Evolutionary conservation across 495 filamentous ascomycete species (phyloP).

Genomic region (Choiromyces venosus): DNA sequence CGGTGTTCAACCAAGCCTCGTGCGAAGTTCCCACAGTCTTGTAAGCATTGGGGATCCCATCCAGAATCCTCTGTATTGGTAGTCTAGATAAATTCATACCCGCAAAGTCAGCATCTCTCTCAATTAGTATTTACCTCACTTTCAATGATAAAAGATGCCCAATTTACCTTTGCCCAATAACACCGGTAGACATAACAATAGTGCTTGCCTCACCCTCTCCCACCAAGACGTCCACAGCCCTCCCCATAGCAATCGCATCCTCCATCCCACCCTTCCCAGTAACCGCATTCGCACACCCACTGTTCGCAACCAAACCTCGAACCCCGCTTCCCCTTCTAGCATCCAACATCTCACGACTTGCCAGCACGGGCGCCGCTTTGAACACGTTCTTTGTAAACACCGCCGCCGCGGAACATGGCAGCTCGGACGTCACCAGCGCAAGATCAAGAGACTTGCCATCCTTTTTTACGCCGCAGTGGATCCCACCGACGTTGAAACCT

Average conservation of each 20-base stretch:
- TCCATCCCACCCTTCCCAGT: constrained; percentile 87
- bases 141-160: constrained; percentile 3
- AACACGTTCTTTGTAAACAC: constrained; percentile 99
- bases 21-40: constrained; percentile 64
- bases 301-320: constrained; percentile 82
- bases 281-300: constrained; percentile 94
- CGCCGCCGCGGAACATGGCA: constrained; percentile 83
- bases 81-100: constrained; percentile 50
- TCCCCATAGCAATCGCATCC: constrained; percentile 79
- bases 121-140: background rate
- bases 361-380: constrained; percentile 88
- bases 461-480: constrained; percentile 89
- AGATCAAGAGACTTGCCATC: constrained; percentile 84
- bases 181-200: constrained; percentile 95
- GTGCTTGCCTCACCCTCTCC: constrained; percentile 62
- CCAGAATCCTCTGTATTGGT: constrained; percentile 83
- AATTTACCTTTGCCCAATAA: constrained; percentile 82
- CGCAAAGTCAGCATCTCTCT: constrained; percentile 13
- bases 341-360: constrained; percentile 66
- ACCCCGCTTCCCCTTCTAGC: constrained; percentile 63
- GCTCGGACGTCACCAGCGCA: constrained; percentile 78
- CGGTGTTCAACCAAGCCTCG: constrained; percentile 77
- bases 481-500: constrained; percentile 81
- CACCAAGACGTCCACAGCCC: constrained; percentile 60
- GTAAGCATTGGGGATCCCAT: constrained; percentile 71